A percentile compares a stretch with the other conserved stretches of the same genome.
phyloP scores from a whole-genome alignment of 805 yeast genomes.

The Myxozyma nipponensis region DNA sequence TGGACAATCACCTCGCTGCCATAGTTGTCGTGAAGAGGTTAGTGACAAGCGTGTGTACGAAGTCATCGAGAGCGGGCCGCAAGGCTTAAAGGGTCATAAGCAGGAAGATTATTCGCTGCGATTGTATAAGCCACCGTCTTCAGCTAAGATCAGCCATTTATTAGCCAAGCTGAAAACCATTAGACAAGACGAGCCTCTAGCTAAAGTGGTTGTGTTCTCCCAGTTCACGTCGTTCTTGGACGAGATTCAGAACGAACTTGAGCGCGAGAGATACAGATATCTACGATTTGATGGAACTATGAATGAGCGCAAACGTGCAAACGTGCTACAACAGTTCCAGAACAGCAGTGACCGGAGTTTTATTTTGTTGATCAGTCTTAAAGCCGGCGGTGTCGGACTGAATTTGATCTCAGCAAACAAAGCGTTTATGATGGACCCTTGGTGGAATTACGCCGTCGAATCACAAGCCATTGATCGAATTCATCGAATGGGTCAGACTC shows the following conservation, averaged over 20 bases:
- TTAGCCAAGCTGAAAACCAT: slow-evolving; percentile 54
- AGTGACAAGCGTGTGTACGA: slow-evolving; percentile 49
- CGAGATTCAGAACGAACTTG: slow-evolving; percentile 61
- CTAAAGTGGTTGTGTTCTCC: slow-evolving; percentile 81
- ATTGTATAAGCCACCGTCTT: slow-evolving; percentile 41
- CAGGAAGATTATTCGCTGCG: slow-evolving; percentile 31
- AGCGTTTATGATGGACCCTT: slow-evolving; percentile 91
- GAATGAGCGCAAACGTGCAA: slow-evolving; percentile 59
- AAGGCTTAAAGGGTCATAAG: slow-evolving; percentile 24
- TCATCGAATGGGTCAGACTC: slow-evolving; percentile 81
- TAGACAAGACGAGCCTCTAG: slow-evolving; percentile 55
- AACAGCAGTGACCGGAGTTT: slow-evolving; percentile 38
- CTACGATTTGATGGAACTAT: slow-evolving; percentile 82
- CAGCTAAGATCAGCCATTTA: slow-evolving; percentile 72
- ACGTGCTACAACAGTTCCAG: slow-evolving; percentile 56
- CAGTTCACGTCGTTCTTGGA: slow-evolving; percentile 84
- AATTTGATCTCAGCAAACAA: slow-evolving; percentile 79
- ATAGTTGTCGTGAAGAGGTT: slow-evolving; percentile 64
- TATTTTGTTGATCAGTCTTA: slow-evolving; percentile 67
- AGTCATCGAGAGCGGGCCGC: slow-evolving; percentile 34
- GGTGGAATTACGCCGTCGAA: slow-evolving; percentile 82
- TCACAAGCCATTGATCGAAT: slow-evolving; percentile 49
- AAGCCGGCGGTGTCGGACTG: slow-evolving; percentile 93
- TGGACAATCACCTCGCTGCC: slow-evolving; percentile 56
- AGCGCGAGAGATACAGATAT: slow-evolving; percentile 48